Evolutionary conservation across 2,329 filamentous ascomycete genomes (phyloP).

Genomic region (Microcyclospora pomicola): DNA sequence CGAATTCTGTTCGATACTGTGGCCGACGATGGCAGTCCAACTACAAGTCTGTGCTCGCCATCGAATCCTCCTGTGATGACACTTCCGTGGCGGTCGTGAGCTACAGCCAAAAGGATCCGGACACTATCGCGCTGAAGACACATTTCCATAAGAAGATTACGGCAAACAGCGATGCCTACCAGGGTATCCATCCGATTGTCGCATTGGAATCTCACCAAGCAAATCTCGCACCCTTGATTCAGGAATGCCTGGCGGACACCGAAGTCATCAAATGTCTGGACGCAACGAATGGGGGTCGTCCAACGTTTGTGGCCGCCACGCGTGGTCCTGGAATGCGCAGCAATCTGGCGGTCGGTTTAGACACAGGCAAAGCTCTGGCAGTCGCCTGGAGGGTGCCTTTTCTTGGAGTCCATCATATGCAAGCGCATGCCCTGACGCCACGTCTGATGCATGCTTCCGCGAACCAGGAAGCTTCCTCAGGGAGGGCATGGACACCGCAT

Average conservation of each 20-base stretch:
- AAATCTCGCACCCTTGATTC: constrained; percentile 54
- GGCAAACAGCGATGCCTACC: constrained; percentile 58
- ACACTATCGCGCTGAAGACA: constrained; percentile 6
- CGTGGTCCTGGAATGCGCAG: constrained; percentile 79
- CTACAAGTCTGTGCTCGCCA: constrained; percentile 39
- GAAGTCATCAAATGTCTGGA: constrained; percentile 4
- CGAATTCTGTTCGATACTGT: not conserved
- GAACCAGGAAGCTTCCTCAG: constrained; percentile 1
- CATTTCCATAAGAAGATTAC: constrained; percentile 73
- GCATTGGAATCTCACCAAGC: constrained; percentile 64
- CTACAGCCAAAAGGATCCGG: not conserved
- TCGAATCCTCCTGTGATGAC: constrained; percentile 84
- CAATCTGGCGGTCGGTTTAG: constrained; percentile 63
- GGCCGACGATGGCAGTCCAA: not conserved
- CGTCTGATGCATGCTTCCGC: constrained; percentile 40
- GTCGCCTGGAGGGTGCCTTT: constrained; percentile 72
- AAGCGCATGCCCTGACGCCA: constrained; percentile 84
- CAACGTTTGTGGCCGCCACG: constrained; percentile 80
- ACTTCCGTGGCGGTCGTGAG: constrained; percentile 61
- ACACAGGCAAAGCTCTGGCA: constrained; percentile 75
- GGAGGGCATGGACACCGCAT: constrained; percentile 1
- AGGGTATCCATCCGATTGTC: constrained; percentile 66
- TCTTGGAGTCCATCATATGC: constrained; percentile 90
- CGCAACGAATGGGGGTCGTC: constrained; percentile 28
- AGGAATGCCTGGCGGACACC: constrained; percentile 40